Conservation (phyloP, 306 rosid genomes). For the Psophocarpus tetragonolobus region DNA sequence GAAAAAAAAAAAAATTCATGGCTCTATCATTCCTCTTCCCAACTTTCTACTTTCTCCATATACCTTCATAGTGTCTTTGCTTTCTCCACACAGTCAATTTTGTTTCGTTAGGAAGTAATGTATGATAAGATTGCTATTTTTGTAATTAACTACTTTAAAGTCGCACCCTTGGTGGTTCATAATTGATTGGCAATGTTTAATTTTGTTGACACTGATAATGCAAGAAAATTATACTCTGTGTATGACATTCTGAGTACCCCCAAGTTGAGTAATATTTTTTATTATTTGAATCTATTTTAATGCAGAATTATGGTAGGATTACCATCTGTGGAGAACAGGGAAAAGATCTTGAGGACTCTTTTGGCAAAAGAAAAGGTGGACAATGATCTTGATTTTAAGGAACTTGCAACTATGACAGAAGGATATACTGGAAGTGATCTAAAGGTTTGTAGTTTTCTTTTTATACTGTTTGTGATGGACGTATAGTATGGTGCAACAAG, state of each 20-base stretch:
- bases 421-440: constrained; percentile 97
- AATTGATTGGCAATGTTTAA: no score
- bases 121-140: neutral
- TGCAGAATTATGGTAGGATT: constrained; percentile 93
- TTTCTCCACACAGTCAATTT: no score
- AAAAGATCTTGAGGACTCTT: constrained; percentile 75
- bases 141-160: no score
- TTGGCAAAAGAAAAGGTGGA: constrained; percentile 73
- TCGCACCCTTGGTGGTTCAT: no score
- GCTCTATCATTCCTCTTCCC: neutral
- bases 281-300: constrained; percentile 13
- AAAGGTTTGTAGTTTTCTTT: constrained; percentile 51
- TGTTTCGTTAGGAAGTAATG: no score
- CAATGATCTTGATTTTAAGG: constrained; percentile 64
- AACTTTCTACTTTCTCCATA: neutral
- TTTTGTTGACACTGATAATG: no score
- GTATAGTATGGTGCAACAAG: neutral
- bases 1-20: no score
- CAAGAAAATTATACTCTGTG: no score
- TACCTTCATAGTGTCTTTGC: neutral
- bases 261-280: neutral
- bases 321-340: constrained; percentile 86
- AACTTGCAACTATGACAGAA: constrained; percentile 80
- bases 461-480: neutral
- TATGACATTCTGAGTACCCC: neutral